phyloP scores from a whole-genome alignment of 805 yeast genomes.

The Maudiozyma turicensis region DNA sequence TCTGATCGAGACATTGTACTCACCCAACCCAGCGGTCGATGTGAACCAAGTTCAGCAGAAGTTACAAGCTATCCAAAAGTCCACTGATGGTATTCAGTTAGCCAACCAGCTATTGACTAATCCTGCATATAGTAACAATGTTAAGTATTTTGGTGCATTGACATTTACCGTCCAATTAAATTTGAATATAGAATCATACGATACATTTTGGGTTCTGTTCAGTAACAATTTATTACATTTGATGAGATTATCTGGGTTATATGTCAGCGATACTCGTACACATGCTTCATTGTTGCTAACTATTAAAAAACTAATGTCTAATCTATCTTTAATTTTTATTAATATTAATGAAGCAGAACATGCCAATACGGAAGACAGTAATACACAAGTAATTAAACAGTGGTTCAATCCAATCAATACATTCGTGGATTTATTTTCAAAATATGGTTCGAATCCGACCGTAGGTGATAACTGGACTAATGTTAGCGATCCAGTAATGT shows the following conservation, averaged over 20 bases:
- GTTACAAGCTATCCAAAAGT: constrained; percentile 25
- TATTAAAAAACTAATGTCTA: constrained; percentile 29
- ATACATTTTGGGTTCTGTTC: constrained; percentile 16
- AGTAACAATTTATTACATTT: constrained; percentile 21
- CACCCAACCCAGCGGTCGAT: constrained; percentile 20
- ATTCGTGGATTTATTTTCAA: constrained; percentile 13
- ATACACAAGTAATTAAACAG: constrained; percentile 2
- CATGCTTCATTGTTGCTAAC: constrained; percentile 11
- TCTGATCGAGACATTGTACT: constrained; percentile 22
- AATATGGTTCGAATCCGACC: constrained; percentile 2
- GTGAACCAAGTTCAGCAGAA: constrained; percentile 25
- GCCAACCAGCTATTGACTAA: constrained; percentile 21
- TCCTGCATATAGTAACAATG: constrained; percentile 17
- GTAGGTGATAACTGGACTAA: constrained; percentile 10
- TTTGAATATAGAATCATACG: constrained; percentile 10
- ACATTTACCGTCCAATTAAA: constrained; percentile 28
- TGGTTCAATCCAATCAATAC: constrained; percentile 30
- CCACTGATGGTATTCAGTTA: constrained; percentile 20
- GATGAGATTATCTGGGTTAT: constrained; percentile 11
- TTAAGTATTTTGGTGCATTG: constrained; percentile 29
- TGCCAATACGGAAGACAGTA: neutral
- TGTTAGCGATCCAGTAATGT: constrained; percentile 4
- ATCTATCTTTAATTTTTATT: constrained; percentile 25
- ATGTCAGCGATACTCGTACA: constrained; percentile 10
- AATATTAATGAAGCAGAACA: constrained; percentile 15